Evolutionary conservation across 176 grass and related monocot genomes (phyloP), one percentile per base, ranked within the genome.

Genomic region (Phoenix dactylifera): DNA sequence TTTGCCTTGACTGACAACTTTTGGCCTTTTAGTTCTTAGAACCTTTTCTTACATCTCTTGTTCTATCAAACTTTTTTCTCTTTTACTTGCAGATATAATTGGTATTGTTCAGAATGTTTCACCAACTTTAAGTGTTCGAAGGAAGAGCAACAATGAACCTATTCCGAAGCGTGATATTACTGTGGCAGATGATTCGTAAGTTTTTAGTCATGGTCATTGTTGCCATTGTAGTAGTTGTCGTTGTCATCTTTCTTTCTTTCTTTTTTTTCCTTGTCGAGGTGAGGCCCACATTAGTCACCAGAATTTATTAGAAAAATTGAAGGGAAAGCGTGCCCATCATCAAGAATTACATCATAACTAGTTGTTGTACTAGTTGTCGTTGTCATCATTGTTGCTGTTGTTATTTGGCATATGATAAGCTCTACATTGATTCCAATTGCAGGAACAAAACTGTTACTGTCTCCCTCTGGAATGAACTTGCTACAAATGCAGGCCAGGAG

Each of bases 391-490:
- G 6, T 30, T 5, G 6, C 6, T 1, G 28, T 30, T 7, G 28
- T 6, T 30, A 6, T 44, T 44, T 44, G 35, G 35, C 35, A 44
- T 12, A 44, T 44, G 7, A 14, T 44, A 2, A 44, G 7, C 35
- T 44, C 10, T 44, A 12, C 10, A 12, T 3, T 44, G 7, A 12
- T 44, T 44, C 9, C 9, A 44, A 12, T 83, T 60, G 1, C 53
- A 98, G 87, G 60, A 90, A 77, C 67, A 98, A 92, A 79, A 98
- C 76, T 83, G 93, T 98, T 4, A 69, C 30, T 4, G 64, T 92
- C 57, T 86, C 93, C 75, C 79, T 98, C 20, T 98, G 93, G 93
- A 88, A 85, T 69, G 84, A 98, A 81, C 93, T 92, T 76, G 87
- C 93, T 15, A 98, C 87, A 50, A 80, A 57, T 17, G 50, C 70